These are phyloP conservation scores for Lumnitzera littorea DNA, from an alignment of 345 rosid species.

Conservation along the genomic window DNA sequence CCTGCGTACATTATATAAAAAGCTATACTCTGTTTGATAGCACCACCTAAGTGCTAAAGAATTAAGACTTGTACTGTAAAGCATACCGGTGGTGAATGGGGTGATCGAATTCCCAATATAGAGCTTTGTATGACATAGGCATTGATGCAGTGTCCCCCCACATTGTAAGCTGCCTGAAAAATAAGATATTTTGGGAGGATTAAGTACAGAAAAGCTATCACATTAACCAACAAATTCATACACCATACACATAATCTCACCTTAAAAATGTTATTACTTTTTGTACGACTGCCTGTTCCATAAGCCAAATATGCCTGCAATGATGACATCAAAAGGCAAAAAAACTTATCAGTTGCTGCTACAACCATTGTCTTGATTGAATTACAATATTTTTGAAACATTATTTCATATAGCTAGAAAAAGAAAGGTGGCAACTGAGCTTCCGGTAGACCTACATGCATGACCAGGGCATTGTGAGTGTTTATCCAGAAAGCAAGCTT, in stretches of 20 bases:
- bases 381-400: no score
- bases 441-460: constrained; percentile 48
- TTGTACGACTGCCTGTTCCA: constrained; percentile 44
- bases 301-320: constrained; percentile 81
- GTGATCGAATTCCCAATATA: constrained; percentile 66
- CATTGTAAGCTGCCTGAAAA: constrained; percentile 66
- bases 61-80: neutral
- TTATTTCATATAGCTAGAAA: neutral
- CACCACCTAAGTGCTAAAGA: neutral
- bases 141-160: constrained; percentile 61
- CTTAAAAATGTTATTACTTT: constrained; percentile 49
- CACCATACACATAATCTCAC: constrained; percentile 13
- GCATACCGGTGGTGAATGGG: constrained; percentile 54
- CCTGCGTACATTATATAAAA: no score
- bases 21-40: no score
- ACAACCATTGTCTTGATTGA: no score
- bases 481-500: constrained; percentile 95
- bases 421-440: neutral
- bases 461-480: constrained; percentile 78
- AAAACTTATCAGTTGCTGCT: neutral
- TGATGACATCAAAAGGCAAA: constrained; percentile 4
- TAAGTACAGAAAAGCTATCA: no score
- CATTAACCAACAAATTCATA: neutral
- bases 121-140: constrained; percentile 59
- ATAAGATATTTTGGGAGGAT: constrained; percentile 1